A percentile compares a stretch with the other conserved stretches of the same genome.
phyloP scores from a whole-genome alignment of 2,329 filamentous ascomycete species.

The Aspergillus quadrilineatus region DNA sequence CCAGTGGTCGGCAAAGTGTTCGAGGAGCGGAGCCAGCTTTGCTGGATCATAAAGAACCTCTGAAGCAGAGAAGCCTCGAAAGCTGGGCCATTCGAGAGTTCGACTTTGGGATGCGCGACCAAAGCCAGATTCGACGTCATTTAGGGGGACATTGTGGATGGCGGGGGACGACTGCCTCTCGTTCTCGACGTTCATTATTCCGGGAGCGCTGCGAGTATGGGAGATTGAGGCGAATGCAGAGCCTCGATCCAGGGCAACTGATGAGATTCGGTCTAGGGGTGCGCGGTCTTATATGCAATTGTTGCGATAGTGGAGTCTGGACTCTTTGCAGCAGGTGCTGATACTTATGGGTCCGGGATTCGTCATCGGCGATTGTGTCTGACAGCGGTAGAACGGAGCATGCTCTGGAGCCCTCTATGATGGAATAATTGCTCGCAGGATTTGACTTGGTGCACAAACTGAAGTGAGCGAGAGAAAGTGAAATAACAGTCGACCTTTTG shows the following conservation, averaged over 20 bases:
- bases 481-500: background rate
- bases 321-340: background rate
- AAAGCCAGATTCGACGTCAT: constrained; percentile 30
- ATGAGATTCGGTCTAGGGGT: background rate
- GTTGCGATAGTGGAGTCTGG: background rate
- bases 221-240: background rate
- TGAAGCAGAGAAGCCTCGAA: constrained; percentile 12
- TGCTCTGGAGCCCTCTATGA: background rate
- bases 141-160: constrained; percentile 28
- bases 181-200: constrained; percentile 20
- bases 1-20: constrained; percentile 27
- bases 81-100: constrained; percentile 21
- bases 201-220: background rate
- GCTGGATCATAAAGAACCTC: constrained; percentile 19
- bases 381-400: background rate
- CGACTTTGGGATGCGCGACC: constrained; percentile 13
- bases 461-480: background rate
- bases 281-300: constrained; percentile 3
- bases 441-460: background rate
- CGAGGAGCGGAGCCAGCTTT: constrained; percentile 17
- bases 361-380: constrained; percentile 11
- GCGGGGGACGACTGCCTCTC: constrained; percentile 22
- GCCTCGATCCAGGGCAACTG: background rate
- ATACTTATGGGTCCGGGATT: constrained; percentile 6
- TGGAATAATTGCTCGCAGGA: background rate